phyloP scores from a whole-genome alignment of 2,329 filamentous ascomycete genomes.

The Cladosporium colombiae region DNA sequence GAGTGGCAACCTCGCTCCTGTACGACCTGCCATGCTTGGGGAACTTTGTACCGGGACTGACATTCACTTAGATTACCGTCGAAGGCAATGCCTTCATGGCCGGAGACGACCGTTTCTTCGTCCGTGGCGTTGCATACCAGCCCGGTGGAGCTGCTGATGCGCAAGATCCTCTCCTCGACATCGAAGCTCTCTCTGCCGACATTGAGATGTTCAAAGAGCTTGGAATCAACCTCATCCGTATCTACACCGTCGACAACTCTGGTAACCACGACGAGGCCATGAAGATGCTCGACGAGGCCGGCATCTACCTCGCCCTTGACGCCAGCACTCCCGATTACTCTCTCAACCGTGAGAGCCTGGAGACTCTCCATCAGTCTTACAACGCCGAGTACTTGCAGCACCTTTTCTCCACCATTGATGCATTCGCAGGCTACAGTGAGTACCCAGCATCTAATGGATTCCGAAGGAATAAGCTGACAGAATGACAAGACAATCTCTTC shows the following conservation, averaged over 20 bases:
- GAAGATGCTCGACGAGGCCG: constrained; percentile 73
- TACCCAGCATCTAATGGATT: neutral
- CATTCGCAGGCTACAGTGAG: constrained; percentile 69
- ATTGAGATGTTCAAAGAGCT: constrained; percentile 78
- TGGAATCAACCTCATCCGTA: constrained; percentile 84
- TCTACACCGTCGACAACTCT: constrained; percentile 92
- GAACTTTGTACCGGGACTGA: neutral
- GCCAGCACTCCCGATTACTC: constrained; percentile 88
- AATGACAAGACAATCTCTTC: constrained; percentile 69
- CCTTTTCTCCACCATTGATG: constrained; percentile 85
- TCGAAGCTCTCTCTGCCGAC: constrained; percentile 70
- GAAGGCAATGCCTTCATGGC: constrained; percentile 55
- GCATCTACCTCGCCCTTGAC: constrained; percentile 89
- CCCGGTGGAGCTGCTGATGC: constrained; percentile 61
- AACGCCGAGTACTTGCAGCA: constrained; percentile 82
- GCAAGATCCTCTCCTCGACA: constrained; percentile 74
- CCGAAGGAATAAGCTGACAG: neutral
- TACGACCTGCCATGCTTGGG: neutral
- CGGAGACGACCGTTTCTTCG: constrained; percentile 60
- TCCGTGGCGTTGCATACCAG: constrained; percentile 59
- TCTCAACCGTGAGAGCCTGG: constrained; percentile 72
- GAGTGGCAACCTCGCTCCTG: constrained; percentile 13
- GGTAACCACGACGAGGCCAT: constrained; percentile 81
- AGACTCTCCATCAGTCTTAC: constrained; percentile 63
- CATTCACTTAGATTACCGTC: constrained; percentile 23